Base-by-base conservation (phyloP, 768 basidiomycete species). In the Leccinum aurantiacum region DNA sequence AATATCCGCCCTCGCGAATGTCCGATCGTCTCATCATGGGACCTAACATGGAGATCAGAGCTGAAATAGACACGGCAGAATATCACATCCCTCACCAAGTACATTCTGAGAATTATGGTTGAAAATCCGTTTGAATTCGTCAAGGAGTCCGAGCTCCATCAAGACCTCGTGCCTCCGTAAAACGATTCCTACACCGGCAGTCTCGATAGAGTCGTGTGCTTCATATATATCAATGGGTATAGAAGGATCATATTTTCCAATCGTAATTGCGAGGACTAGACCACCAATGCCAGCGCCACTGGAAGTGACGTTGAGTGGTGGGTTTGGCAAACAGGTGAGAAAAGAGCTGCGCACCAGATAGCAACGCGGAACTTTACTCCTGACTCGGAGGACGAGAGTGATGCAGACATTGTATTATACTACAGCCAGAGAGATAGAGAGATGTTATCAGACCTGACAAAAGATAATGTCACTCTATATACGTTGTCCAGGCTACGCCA, bases 91-190 rank as follows among this genome's bases (percentile, higher is more conserved):
- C 56, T 62, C 17, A 62, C 71, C 63, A 46, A 27, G 22, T 22
- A 22, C 22, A 22, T 22, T 22, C 22, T 22, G 22, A 22, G 22
- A 27, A 27, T 58, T 55, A 22, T 22, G 4, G 61, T 57, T 17
- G 66, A 65, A 14, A 70, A 22, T 60, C 4, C 53, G 56, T 19
- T 55, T 50, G 14, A 73, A 58, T 3, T 75, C 79, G 11, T 78
- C 69, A 22, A 22, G 22, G 13, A 84, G 61, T 1, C 78, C 82
- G 44, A 84, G 77, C 9, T 68, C 65, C 54, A 77, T 68, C 59
- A 84, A 65, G n/a, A 82, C 73, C 7, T 69, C 70, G 76, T 78
- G 79, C 5, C 66, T 66, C 81, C 81, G 82, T 6, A 82, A 71
- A 65, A 78, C 46, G 72, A 81, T 44, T 67, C 83, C 79, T 5